Conservation (phyloP, 202 grass and related monocot genomes). For the Hordeum pubiflorum region DNA sequence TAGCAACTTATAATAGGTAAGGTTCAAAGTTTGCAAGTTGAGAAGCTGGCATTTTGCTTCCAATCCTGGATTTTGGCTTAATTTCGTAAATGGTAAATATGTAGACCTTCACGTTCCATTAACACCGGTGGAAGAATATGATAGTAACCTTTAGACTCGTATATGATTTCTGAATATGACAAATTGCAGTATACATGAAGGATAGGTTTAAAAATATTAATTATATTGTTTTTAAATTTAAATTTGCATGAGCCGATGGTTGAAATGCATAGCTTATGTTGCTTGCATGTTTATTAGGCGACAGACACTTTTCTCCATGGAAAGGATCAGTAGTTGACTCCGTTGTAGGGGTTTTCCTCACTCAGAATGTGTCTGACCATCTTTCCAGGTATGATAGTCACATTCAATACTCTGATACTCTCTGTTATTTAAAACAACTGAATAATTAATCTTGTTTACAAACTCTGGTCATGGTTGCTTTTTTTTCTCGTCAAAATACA, state of each 20-base stretch:
- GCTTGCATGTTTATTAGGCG: constrained; percentile 46
- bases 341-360: constrained; percentile 81
- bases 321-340: constrained; percentile 93
- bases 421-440: constrained; percentile 4
- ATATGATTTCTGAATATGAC: neutral
- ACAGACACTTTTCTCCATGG: constrained; percentile 78
- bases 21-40: neutral
- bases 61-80: neutral
- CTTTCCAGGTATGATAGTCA: constrained; percentile 64
- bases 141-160: neutral
- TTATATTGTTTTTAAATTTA: neutral
- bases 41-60: neutral
- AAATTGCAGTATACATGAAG: neutral
- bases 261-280: constrained; percentile 12
- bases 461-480: neutral
- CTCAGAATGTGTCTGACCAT: constrained; percentile 76
- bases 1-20: neutral
- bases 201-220: neutral
- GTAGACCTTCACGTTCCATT: neutral
- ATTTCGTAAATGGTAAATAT: neutral
- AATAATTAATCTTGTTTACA: neutral
- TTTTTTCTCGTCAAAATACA: constrained; percentile 29
- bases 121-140: neutral
- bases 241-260: constrained; percentile 2
- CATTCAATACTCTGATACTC: neutral